Base-by-base conservation (phyloP, 371 early-diverging fungal species). In the Blakeslea trispora region DNA sequence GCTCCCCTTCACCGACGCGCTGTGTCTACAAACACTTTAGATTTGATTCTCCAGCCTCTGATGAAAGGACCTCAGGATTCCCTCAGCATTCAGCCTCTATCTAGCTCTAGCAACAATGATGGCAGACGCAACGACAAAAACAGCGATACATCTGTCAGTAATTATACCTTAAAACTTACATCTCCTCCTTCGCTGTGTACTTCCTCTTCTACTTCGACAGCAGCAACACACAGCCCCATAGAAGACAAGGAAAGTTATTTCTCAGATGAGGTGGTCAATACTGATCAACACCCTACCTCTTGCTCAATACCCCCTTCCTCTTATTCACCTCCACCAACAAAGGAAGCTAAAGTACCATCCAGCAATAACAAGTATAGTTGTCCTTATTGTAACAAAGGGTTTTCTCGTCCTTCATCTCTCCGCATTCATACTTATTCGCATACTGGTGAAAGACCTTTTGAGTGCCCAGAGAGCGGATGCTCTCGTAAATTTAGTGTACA, bases 361-460 rank as follows among this genome's bases (percentile, higher is more conserved):
- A n/a, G n/a, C 40, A 55, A 28, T 19, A 73, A 71, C 67, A 68
- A 85, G 51, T 91, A 91, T 64, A 77, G 69, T 52, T 93, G 94
- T 57, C 64, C 68, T 7, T 72, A 71, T 28, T 92, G 92, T 59
- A 69, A 71, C 18, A 90, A 90, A 43, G 65, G 76, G 9, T 92
- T 92, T 59, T 81, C 87, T 17, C 81, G 92, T 28, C 92, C 92
- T 5, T 86, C 86, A 5, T 83, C 87, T 1, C 64, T 88, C 1
- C 69, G 79, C 1, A 88, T 87, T 31, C 91, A 90, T 59, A 82
- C 83, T 32, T 79, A 83, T 54, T 83, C 88, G 3, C 91, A 91
- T 56, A 90, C 91, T 1, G 89, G 90, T 5, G 90, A 90, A 62
- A 81, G 84, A 55, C 91, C 91, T 1, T 85, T 83, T 64, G 77